Evolutionary conservation across 495 filamentous ascomycete species (phyloP), one percentile per base, ranked within the genome.

Genomic region (Astrothelium macrocarpum): DNA sequence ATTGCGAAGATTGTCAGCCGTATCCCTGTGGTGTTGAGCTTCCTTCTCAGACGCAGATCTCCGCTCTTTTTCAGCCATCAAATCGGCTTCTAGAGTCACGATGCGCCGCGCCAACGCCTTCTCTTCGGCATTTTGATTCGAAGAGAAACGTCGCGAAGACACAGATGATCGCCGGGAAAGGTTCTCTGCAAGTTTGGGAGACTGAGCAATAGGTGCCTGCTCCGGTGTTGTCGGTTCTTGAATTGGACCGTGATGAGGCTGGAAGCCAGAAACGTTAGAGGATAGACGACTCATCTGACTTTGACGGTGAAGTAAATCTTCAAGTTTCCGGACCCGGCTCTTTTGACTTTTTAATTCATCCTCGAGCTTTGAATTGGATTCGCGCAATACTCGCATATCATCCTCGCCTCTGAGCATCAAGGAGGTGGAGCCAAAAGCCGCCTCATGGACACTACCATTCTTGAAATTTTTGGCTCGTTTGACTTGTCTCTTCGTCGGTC

Each of bases 401-500:
- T 93, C 90, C 67, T 96, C 90, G 23, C 86, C 89, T 39, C 88
- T 83, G 9, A 93, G 80, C 36, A 96, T 73, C 26, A 97, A 79
- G 11, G 91, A 92, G 63, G 87, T 91, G 64, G 85, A 84, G 36
- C 90, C 89, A 56, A 90, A 78, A 12, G 80, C 81, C 16, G 87
- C 85, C 68, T 97, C 94, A 68, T 97, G 91, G 14, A 99, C 81
- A 68, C 92, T 97, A 45, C 94, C 95, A 68, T 91, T 90, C 70
- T 96, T 97, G 80, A 99, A 97, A 0, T 90, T 90, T 69, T 91
- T 95, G 43, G 90, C 85, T 59, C 89, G 82, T 72, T 88, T 90
- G 53, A 84, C 81, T 69, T 85, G 83, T 70, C 90, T 88, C 66
- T 85, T 86, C 4, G 88, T 91, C 0, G 92, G 91, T 49, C 79